These are phyloP conservation scores for Sarocladium brachiariae DNA, from an alignment of 2,329 filamentous ascomycete genomes.

Conservation along the genomic window DNA sequence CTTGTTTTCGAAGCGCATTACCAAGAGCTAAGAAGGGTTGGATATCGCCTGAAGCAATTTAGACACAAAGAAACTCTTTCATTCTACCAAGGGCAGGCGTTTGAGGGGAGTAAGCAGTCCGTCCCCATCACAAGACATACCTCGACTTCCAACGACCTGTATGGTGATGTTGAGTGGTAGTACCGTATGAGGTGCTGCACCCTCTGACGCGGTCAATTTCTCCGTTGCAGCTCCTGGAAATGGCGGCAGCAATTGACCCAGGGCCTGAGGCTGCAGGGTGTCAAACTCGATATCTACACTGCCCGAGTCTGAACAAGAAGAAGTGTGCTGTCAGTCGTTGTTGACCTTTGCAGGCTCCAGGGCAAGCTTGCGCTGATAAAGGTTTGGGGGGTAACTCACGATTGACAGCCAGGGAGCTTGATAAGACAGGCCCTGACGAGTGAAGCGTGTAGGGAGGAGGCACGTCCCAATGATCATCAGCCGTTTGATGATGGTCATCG, in stretches of 20 bases:
- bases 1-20: slow-evolving; percentile 26
- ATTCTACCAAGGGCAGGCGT: no score
- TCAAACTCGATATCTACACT: neutral
- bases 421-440: neutral
- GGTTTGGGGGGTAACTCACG: neutral
- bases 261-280: neutral
- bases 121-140: neutral
- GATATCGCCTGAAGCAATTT: neutral
- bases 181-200: neutral
- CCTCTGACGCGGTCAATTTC: no score
- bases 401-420: neutral
- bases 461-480: neutral
- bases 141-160: slow-evolving; percentile 7
- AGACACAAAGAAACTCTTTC: no score
- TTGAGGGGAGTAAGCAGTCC: no score
- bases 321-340: no score
- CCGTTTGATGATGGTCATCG: no score
- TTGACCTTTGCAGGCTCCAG: neutral
- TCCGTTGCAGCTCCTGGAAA: neutral
- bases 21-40: neutral
- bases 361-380: neutral
- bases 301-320: neutral
- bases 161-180: slow-evolving; percentile 10
- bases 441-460: neutral
- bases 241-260: neutral